Evolutionary conservation across 2,329 filamentous ascomycete genomes (phyloP), one percentile per base, ranked within the genome.

Genomic region (Ophiobolus disseminans): DNA sequence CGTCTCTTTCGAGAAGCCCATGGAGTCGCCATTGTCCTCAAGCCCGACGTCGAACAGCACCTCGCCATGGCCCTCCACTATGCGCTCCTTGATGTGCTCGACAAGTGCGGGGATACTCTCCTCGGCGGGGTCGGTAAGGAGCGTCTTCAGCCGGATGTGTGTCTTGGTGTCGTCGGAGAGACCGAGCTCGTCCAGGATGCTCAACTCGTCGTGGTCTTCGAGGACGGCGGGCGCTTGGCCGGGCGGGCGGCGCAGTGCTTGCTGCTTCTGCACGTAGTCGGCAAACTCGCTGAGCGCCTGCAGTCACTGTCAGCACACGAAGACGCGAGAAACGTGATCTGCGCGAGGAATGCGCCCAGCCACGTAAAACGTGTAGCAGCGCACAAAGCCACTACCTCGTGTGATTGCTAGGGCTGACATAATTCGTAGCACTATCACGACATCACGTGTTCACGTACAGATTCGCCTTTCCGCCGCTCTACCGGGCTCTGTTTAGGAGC

Each of bases 261-360:
- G 94, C 72, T 97, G 92, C 72, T 91, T 89, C 74, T 97, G 91
- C 58, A 97, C 94, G 67, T 97, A 97, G 67, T 99, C 94, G 73
- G 92, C 91, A 72, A 99, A 99, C 65, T 97, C 94, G 78, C 89
- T 94, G 46, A 99, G 82, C 10, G 93, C 92, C 84, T 86, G 53
- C 46, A 2, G 23, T 7, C 16, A 48, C 46, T 45, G 20, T 44
- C 14, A 41, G 31, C 16, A 7, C 11, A 8, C 21, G n/a, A n/a
- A 39, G n/a, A n/a, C n/a, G n/a, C n/a, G n/a, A n/a, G n/a, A n/a
- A n/a, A n/a, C n/a, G n/a, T n/a, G n/a, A n/a, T n/a, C n/a, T n/a
- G n/a, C n/a, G n/a, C n/a, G n/a, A n/a, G n/a, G n/a, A n/a, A n/a
- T n/a, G n/a, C n/a, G n/a, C n/a, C n/a, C n/a, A n/a, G n/a, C n/a